A percentile compares a stretch with the other conserved stretches of the same genome.
phyloP scores from a whole-genome alignment of 352 stramenopile genomes.

The Pythium chondricola region DNA sequence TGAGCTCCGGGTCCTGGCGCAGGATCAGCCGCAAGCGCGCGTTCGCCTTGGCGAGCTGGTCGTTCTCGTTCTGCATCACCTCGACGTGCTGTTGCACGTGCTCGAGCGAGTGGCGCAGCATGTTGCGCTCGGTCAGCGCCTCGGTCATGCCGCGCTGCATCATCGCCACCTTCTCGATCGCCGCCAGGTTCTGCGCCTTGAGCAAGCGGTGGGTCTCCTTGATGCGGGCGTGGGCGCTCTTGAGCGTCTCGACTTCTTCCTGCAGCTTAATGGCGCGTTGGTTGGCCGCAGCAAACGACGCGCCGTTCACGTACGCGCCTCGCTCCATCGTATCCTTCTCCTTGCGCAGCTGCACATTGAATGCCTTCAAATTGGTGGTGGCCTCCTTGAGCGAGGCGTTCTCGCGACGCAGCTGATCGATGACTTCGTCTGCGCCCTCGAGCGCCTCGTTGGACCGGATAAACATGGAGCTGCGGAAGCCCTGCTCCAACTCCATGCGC shows the following conservation, averaged over 20 bases:
- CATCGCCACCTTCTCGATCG: conserved; percentile 76
- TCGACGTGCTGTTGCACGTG: conserved; percentile 71
- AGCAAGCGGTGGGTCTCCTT: conserved; percentile 81
- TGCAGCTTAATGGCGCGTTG: conserved; percentile 81
- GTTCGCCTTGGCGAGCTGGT: conserved; percentile 79
- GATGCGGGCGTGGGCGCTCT: conserved; percentile 69
- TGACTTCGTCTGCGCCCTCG: conserved; percentile 74
- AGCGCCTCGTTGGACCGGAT: conserved; percentile 76
- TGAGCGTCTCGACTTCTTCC: conserved; percentile 76
- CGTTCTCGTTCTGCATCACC: conserved; percentile 76
- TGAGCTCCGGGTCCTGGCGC: conserved; percentile 78
- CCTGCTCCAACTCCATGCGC: conserved; percentile 75
- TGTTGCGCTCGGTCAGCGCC: conserved; percentile 62
- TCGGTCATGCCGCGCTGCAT: conserved; percentile 75
- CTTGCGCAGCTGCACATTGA: conserved; percentile 77
- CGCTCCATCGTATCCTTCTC: conserved; percentile 88
- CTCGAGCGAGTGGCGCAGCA: conserved; percentile 65
- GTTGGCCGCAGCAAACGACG: conserved; percentile 81
- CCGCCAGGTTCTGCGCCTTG: conserved; percentile 71
- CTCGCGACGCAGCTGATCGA: conserved; percentile 78
- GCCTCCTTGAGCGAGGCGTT: conserved; percentile 81
- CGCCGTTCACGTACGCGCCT: conserved; percentile 81
- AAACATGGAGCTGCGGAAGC: conserved; percentile 64
- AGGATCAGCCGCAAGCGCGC: conserved; percentile 77
- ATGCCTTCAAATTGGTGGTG: conserved; percentile 80